A percentile compares a stretch with the other conserved stretches of the same genome.
These are phyloP conservation scores for Diplodia scrobiculata DNA, from an alignment of 2,329 filamentous ascomycete species.

Conservation along the genomic window DNA sequence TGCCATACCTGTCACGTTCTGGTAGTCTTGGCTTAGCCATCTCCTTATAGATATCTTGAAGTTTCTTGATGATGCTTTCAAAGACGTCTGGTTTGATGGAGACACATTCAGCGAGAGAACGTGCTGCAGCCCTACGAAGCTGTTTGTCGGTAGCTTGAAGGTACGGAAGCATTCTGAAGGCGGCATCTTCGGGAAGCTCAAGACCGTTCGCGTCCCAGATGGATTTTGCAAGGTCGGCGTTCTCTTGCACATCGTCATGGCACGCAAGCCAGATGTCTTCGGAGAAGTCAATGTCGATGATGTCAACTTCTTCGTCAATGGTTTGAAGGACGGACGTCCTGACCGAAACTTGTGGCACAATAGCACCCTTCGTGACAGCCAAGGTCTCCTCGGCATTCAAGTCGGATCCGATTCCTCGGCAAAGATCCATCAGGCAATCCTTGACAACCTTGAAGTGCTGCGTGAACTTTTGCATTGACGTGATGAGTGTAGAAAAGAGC, in stretches of 20 bases:
- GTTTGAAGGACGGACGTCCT: constrained; percentile 83
- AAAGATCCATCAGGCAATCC: constrained; percentile 85
- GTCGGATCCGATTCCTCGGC: constrained; percentile 79
- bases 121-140: constrained; percentile 78
- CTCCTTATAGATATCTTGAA: constrained; percentile 73
- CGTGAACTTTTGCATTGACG: constrained; percentile 82
- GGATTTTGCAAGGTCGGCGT: constrained; percentile 75
- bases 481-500: constrained; percentile 70
- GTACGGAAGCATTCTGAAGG: constrained; percentile 72
- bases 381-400: constrained; percentile 72
- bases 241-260: constrained; percentile 88
- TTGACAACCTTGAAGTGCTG: constrained; percentile 96
- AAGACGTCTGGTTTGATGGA: constrained; percentile 63
- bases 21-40: constrained; percentile 80
- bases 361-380: constrained; percentile 74
- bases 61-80: constrained; percentile 61
- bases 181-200: constrained; percentile 65
- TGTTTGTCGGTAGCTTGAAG: constrained; percentile 78
- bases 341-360: constrained; percentile 77
- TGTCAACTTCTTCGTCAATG: constrained; percentile 86
- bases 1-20: constrained; percentile 88
- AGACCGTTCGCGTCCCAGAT: constrained; percentile 97
- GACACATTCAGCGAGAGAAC: constrained; percentile 75
- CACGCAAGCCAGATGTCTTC: constrained; percentile 92
- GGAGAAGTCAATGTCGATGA: constrained; percentile 82